Base-by-base conservation (phyloP, 108 stramenopile species). In the Seminavis robusta region DNA sequence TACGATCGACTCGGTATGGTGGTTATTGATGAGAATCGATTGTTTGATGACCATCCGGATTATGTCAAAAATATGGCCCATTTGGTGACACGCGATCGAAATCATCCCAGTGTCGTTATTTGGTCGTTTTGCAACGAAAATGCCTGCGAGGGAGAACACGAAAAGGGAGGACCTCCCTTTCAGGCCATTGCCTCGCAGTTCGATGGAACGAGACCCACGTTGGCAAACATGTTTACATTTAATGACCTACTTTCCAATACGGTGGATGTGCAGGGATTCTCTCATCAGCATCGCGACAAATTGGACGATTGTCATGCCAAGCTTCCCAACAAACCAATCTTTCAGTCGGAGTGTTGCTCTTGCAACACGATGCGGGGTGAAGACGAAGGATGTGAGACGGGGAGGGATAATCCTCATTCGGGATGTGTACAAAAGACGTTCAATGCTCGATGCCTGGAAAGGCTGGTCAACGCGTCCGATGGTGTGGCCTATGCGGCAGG, bases 61-160 rank as follows among this genome's bases (percentile, higher is more conserved):
- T 59, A 65, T 34, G 46, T 71, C 8, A 33, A 73, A 39, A 67
- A 67, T 36, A 65, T 65, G 63, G 51, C 21, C 11, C 26, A 29
- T 15, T 46, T 77, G 7, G 69, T 77, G 0, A 39, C 19, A n/a
- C 59, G 75, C 1, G 75, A 77, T 55, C 59, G 75, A 15, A 77
- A 77, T 47, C 75, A 77, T 63, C 75, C 75, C 10, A 61, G 58
- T 13, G 57, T 77, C 9, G 42, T 77, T 21, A 63, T 77, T 23
- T 77, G 75, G 75, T 43, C 40, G 11, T 63, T 77, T 40, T 77
- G 75, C 53, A 77, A 77, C 32, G 75, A 77, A 57, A 23, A 40
- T 19, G 51, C 44, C 1, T 77, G 75, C 45, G 43, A 68, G 19
- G 58, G 60, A 6, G 37, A 37, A 11, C 54, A 63, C 24, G 56